Base-by-base conservation (phyloP, 495 filamentous ascomycete species). In the Bacidia gigantensis region DNA sequence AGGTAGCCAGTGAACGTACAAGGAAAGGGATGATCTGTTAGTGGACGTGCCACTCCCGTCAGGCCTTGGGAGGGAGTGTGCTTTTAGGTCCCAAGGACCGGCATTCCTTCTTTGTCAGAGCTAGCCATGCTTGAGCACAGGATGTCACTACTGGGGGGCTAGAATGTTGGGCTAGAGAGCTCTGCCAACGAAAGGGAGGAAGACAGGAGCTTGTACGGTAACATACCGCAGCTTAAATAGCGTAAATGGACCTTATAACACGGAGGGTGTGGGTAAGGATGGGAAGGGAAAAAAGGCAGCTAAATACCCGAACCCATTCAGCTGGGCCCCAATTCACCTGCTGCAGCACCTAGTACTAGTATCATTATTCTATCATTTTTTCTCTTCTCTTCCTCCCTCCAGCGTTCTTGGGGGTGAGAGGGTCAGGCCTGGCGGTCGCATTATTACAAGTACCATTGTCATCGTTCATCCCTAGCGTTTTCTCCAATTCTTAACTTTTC, bases 251-350 rank as follows among this genome's bases (percentile, higher is more conserved):
- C 29, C 29, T 35, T 35, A 35, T 35, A 35, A 35, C 29, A 35
- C 14, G 41, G 12, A 17, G 41, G 20, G 26, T n/a, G 18, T 10
- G 47, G 47, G 47, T 21, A 17, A 50, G 21, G 50, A 38, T 29
- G 48, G 46, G 47, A 57, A 57, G 51, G 51, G 51, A 53, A 53
- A 53, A 38, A 50, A 25, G 56, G 56, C 38, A 50, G 14, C 48
- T 50, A 58, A 58, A 51, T 58, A 42, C 56, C 56, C 56, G 56
- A 50, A 50, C 47, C 56, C 56, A 38, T 58, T 51, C 41, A 47
- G 52, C 56, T 58, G 56, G 56, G 56, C 14, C 47, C 17, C 45
- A 20, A 35, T 35, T 35, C n/a, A n/a, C n/a, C n/a, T n/a, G n/a
- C n/a, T n/a, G n/a, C n/a, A n/a, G 29, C 14, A 35, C 29, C 29